These are phyloP conservation scores for Thalassiosira sp. DNA, from an alignment of 352 stramenopile genomes.

Conservation along the genomic window DNA sequence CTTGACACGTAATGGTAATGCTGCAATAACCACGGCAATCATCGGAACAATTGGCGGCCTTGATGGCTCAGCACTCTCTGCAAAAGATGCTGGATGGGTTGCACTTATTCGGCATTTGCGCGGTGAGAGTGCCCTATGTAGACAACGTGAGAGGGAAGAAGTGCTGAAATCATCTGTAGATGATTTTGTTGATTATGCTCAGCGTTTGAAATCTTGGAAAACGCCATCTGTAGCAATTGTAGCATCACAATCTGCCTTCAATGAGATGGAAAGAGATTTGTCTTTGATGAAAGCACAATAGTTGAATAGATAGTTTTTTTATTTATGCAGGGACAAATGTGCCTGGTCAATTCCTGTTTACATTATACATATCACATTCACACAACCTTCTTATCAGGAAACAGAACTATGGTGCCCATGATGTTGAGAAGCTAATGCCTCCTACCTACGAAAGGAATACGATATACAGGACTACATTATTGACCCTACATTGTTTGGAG, in stretches of 20 bases:
- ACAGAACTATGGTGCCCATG: too few relatives aligned
- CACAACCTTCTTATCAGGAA: too few relatives aligned
- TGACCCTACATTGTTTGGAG: too few relatives aligned
- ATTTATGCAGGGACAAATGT: too few relatives aligned
- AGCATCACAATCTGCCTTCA: slow-evolving; percentile 35
- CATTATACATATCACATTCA: too few relatives aligned
- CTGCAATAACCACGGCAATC: slow-evolving; percentile 73
- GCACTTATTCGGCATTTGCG: slow-evolving; percentile 70
- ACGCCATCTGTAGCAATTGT: slow-evolving; percentile 52
- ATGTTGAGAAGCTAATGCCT: too few relatives aligned
- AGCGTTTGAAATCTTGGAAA: slow-evolving; percentile 55
- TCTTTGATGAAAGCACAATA: slow-evolving; percentile 27
- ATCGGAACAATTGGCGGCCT: slow-evolving; percentile 82
- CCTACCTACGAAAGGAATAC: too few relatives aligned
- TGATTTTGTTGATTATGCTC: slow-evolving; percentile 54
- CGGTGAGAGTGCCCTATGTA: slow-evolving; percentile 52
- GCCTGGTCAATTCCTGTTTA: too few relatives aligned
- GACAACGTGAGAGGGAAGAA: slow-evolving; percentile 66
- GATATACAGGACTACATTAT: too few relatives aligned
- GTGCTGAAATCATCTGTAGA: slow-evolving; percentile 53
- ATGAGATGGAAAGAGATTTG: slow-evolving; percentile 34
- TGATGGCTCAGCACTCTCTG: slow-evolving; percentile 70
- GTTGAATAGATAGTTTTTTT: too few relatives aligned
- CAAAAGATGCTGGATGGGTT: slow-evolving; percentile 65
- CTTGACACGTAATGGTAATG: slow-evolving; percentile 44